phyloP scores from a whole-genome alignment of 257 asterid genomes.

The Solanum habrochaites region DNA sequence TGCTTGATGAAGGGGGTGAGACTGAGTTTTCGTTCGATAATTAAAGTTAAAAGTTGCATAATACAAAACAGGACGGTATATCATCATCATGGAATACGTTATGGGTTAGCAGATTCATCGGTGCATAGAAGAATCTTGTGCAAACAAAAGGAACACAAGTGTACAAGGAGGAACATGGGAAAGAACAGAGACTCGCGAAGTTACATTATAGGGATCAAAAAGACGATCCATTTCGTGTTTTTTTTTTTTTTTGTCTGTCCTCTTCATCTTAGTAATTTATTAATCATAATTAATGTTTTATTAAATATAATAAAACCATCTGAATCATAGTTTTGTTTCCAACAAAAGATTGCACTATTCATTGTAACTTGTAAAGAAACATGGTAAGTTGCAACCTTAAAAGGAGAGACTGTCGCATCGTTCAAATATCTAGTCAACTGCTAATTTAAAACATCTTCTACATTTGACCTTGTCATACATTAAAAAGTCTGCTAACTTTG shows the following conservation, averaged over 20 bases:
- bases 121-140: neutral
- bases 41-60: neutral
- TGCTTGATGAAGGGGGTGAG: slow-evolving; percentile 19
- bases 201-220: neutral
- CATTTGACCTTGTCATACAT: neutral
- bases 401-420: neutral
- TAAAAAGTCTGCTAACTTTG: neutral
- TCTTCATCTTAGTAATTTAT: too few relatives aligned
- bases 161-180: neutral
- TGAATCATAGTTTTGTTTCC: neutral
- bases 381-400: neutral
- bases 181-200: neutral
- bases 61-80: neutral
- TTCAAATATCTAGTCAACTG: neutral
- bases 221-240: neutral
- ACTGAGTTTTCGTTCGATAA: neutral
- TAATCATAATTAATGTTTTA: too few relatives aligned
- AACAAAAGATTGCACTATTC: neutral
- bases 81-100: neutral
- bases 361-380: neutral
- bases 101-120: neutral
- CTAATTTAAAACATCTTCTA: neutral
- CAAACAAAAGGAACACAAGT: too few relatives aligned
- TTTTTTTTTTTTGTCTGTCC: too few relatives aligned
- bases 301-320: neutral